Base-by-base conservation (phyloP, 208 protist genomes). In the Acanthamoeba castellanii region DNA sequence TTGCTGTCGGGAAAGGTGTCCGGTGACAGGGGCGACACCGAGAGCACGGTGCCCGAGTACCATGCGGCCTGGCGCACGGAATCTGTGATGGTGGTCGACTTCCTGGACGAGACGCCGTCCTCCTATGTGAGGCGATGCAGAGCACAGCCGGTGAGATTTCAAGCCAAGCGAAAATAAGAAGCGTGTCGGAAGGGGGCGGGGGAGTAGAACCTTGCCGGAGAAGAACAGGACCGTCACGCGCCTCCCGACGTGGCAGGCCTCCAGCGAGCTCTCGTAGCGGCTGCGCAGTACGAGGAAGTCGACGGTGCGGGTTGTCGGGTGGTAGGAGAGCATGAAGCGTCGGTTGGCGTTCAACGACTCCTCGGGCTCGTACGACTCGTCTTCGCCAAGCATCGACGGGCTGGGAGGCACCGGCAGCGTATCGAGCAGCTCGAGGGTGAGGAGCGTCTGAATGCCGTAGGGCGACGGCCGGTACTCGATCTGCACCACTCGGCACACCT, bases 1-100 rank as follows among this genome's bases (percentile, higher is more conserved):
- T 78, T 64, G 50, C 52, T 85, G 34, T 94, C 90, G n/a, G 87
- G 87, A 68, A 91, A 91, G 20, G 20, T 30, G 57, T 92, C 87
- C 13, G 87, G 87, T 3, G 25, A 32, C 50, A n/a, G 30, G 0
- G 90, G 68, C 3, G 50, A 94, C 7, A 47, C 50, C 47, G 37
- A 27, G 25, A 34, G 18, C 70, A 94, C 72, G 47, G 70, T 94
- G 25, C 90, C 90, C 2, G 30, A 27, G 30, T 64, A 94, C 90
- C 90, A 94, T 7, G 16, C 16, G 47, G 64, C 68, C 52, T 82
- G 68, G 27, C 47, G 25, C 81, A 37, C 68, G 0, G 59, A 25
- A n/a, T 55, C 32, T 27, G 27, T 74, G 30, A 22, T 93, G 5
- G 13, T 55, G 3, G 30, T 93, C 42, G 42, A 27, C 37, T 11